phyloP scores from a whole-genome alignment of 169 alveolate genomes.

The Eimeria falciformis region DNA sequence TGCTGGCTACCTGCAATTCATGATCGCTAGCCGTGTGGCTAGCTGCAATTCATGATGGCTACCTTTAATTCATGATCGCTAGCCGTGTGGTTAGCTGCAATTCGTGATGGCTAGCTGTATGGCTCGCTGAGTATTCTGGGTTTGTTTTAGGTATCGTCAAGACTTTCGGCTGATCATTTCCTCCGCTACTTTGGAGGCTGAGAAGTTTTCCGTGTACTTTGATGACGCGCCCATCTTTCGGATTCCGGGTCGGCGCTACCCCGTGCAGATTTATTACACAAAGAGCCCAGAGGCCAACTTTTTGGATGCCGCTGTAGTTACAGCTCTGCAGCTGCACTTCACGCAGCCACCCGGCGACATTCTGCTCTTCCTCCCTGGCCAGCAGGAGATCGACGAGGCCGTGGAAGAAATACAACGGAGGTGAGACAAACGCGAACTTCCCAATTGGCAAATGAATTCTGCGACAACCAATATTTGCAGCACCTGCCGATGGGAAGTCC shows the following conservation, averaged over 20 bases:
- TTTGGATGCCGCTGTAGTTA: slow-evolving; percentile 98
- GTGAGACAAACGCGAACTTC: slow-evolving; percentile 42
- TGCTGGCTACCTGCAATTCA: no score
- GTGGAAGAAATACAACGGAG: slow-evolving; percentile 80
- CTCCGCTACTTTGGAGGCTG: slow-evolving; percentile 98
- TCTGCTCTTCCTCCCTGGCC: slow-evolving; percentile 99
- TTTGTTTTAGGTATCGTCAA: slow-evolving; percentile 84
- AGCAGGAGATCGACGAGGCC: slow-evolving; percentile 90
- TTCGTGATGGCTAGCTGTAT: no score
- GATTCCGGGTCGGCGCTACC: slow-evolving; percentile 89
- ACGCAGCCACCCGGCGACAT: slow-evolving; percentile 99
- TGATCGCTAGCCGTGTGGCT: no score
- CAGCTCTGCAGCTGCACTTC: slow-evolving; percentile 98
- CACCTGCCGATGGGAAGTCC: no score
- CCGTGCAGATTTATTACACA: slow-evolving; percentile 98
- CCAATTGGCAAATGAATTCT: no score
- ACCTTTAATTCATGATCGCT: no score
- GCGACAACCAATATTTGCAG: no score
- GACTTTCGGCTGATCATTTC: slow-evolving; percentile 93
- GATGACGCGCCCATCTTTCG: slow-evolving; percentile 86
- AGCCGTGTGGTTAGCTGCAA: no score
- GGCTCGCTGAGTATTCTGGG: background rate
- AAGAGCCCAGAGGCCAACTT: slow-evolving; percentile 99
- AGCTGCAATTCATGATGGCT: no score
- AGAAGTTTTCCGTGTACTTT: slow-evolving; percentile 97